Conservation (phyloP, 768 basidiomycete genomes). For the Suillus hirtellus region DNA sequence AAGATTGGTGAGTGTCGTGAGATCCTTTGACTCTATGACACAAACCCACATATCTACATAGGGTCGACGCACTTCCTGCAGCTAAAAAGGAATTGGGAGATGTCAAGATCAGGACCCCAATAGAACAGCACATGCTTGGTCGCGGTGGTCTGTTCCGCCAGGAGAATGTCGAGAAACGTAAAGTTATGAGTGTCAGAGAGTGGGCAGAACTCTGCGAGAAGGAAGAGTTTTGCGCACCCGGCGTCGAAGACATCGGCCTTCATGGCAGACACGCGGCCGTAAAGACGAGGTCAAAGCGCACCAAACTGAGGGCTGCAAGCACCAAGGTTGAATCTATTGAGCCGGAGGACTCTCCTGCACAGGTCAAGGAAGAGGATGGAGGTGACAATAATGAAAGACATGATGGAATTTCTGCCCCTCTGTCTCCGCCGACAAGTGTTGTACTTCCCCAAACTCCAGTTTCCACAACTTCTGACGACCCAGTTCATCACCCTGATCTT, state of each 20-base stretch:
- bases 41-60: slow-evolving; percentile 27
- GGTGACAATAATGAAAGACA: slow-evolving; percentile 12
- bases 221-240: slow-evolving; percentile 73
- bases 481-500: slow-evolving; percentile 6
- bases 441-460: slow-evolving; percentile 22
- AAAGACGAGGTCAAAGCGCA: slow-evolving; percentile 38
- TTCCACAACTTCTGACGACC: slow-evolving; percentile 16
- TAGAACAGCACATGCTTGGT: slow-evolving; percentile 92
- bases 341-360: slow-evolving; percentile 35
- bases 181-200: slow-evolving; percentile 80
- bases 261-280: slow-evolving; percentile 43
- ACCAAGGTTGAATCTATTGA: slow-evolving; percentile 44
- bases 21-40: slow-evolving; percentile 12
- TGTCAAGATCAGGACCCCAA: slow-evolving; percentile 85
- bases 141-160: slow-evolving; percentile 84
- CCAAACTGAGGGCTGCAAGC: slow-evolving; percentile 43
- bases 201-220: slow-evolving; percentile 79
- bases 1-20: slow-evolving; percentile 73
- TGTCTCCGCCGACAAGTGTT: slow-evolving; percentile 33
- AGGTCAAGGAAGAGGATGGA: slow-evolving; percentile 50
- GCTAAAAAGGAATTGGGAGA: slow-evolving; percentile 67
- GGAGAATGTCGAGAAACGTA: slow-evolving; percentile 88
- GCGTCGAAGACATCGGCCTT: slow-evolving; percentile 66
- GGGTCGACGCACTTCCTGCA: slow-evolving; percentile 74
- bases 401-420: slow-evolving; percentile 13